Evolutionary conservation across 2,329 filamentous ascomycete genomes (phyloP).

Genomic region (Zymoseptoria passerinii): DNA sequence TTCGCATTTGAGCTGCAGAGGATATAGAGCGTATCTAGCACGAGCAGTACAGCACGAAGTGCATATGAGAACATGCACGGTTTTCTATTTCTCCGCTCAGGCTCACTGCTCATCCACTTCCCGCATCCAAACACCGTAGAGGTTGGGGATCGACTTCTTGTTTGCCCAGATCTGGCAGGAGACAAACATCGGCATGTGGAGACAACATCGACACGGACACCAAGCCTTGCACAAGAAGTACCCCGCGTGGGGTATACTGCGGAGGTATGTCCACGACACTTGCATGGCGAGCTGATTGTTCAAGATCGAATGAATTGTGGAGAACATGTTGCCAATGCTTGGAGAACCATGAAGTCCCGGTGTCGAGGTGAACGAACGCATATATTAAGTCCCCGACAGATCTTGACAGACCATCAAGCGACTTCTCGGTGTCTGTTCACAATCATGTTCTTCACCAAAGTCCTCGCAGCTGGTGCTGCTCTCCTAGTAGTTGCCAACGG

Average conservation of each 20-base stretch:
- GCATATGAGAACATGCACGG: neutral
- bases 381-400: neutral
- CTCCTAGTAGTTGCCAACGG: neutral
- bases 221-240: neutral
- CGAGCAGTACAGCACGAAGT: neutral
- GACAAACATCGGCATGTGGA: neutral
- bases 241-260: no score
- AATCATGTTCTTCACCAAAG: neutral
- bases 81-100: neutral
- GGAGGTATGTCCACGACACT: no score
- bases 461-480: neutral
- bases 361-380: neutral
- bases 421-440: neutral
- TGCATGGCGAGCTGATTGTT: no score
- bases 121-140: no score
- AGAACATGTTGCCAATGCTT: no score
- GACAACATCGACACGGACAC: neutral
- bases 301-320: no score
- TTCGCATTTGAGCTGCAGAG: slow-evolving; percentile 5
- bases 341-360: neutral
- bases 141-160: neutral
- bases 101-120: neutral
- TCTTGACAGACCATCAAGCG: neutral
- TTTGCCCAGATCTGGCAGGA: neutral
- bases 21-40: neutral